These are phyloP conservation scores for Cryptococcus wingfieldii DNA, from an alignment of 1,284 basidiomycete species.

Conservation along the genomic window DNA sequence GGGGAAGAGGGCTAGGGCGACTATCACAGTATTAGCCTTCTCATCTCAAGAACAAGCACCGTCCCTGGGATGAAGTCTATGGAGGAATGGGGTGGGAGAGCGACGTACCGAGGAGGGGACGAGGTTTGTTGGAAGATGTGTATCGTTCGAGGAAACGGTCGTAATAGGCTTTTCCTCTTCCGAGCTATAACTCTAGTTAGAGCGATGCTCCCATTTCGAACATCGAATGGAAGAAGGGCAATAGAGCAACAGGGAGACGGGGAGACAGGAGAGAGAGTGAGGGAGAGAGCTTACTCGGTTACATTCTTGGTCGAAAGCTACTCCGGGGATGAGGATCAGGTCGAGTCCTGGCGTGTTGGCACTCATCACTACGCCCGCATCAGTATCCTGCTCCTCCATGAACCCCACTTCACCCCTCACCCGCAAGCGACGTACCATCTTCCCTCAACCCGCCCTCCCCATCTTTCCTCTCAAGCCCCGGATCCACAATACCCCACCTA, in stretches of 20 bases:
- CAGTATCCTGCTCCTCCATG: neutral
- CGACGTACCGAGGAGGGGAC: slow-evolving; percentile 37
- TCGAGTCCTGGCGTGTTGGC: slow-evolving; percentile 24
- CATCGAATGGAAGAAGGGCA: neutral
- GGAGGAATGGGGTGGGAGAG: neutral
- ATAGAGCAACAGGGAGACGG: neutral
- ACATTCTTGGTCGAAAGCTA: slow-evolving; percentile 43
- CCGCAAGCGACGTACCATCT: slow-evolving; percentile 29
- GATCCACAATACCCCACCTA: slow-evolving; percentile 49
- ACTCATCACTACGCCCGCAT: slow-evolving; percentile 22
- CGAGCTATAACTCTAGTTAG: slow-evolving; percentile 27
- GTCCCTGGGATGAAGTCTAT: no score
- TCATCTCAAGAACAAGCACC: no score
- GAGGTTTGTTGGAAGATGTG: slow-evolving; percentile 10
- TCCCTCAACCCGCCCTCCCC: slow-evolving; percentile 18
- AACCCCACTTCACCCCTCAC: neutral
- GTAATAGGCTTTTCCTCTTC: slow-evolving; percentile 48
- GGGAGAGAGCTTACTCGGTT: slow-evolving; percentile 33
- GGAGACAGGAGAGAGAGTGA: no score
- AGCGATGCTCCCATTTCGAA: neutral
- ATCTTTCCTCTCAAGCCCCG: slow-evolving; percentile 30
- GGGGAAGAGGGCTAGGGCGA: slow-evolving; percentile 41
- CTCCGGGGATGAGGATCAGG: slow-evolving; percentile 45
- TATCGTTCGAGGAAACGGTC: slow-evolving; percentile 43
- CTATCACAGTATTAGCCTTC: slow-evolving; percentile 13